Evolutionary conservation across 148 eudicot species (phyloP), one percentile per base, ranked within the genome.

Genomic region (Nepenthes gracilis): DNA sequence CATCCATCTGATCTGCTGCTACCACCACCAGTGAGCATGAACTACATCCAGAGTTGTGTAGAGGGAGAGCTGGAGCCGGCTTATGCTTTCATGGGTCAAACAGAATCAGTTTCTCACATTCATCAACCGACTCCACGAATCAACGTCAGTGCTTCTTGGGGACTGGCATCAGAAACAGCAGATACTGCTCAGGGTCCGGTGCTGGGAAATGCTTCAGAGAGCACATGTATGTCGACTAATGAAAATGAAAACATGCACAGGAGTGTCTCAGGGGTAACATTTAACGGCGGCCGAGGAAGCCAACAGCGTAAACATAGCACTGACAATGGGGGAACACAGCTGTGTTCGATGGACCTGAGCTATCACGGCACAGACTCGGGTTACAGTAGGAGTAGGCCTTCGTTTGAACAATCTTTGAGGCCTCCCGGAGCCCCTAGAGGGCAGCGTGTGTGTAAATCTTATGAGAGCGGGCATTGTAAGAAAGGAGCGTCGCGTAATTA

Each of bases 401-500:
- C 45, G 8, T 0, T 0, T 36, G 79, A 72, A 15, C 57, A 55
- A 11, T 50, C 64, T 2, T 54, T 62, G 1, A 61, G 72, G 40
- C 6, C 60, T 11, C 43, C 63, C 12, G 38, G 64, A 35, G 50
- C 49, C 53, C 34, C 55, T 4, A 59, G 43, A 37, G 76, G 59
- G 53, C 77, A 64, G 61, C 63, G 57, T 33, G 47, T 72, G 32
- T 82, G 92, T 71, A 69, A 55, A 12, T 83, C 47, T 70, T 67
- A 73, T 65, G 67, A 59, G 57, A 59, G 54, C 35, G 86, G 83
- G 35, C 73, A 79, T 47, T 85, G 88, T 73, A 69, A 34, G 60
- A 85, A 85, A 62, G 91, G 88, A 15, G 64, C 72, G 48, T 6
- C 65, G 1, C 78, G 90, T 53, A 70, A 67, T 64, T 75, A 36